phyloP scores from a whole-genome alignment of 2,329 filamentous ascomycete species.

The Apiospora malaysiana region DNA sequence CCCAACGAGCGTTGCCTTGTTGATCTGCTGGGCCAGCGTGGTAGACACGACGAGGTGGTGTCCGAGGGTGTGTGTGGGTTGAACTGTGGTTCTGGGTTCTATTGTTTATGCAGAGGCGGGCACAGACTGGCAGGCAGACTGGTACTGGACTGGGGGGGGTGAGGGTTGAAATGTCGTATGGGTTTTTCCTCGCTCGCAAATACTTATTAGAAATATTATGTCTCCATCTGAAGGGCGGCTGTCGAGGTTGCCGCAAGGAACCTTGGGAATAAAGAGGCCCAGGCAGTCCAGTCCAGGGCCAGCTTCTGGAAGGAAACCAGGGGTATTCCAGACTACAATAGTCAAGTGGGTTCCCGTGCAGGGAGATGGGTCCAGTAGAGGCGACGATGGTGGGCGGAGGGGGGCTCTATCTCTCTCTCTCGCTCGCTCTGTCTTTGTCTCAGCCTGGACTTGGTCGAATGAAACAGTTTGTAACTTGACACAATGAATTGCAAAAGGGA shows the following conservation, averaged over 20 bases:
- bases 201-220: slow-evolving; percentile 16
- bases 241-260: slow-evolving; percentile 15
- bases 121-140: background rate
- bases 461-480: slow-evolving; percentile 17
- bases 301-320: slow-evolving; percentile 16
- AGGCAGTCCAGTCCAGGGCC: background rate
- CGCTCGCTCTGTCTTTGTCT: slow-evolving; percentile 7
- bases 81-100: slow-evolving; percentile 11
- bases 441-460: background rate
- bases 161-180: slow-evolving; percentile 2
- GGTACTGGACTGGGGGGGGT: too few relatives aligned
- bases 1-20: slow-evolving; percentile 14
- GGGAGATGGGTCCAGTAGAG: slow-evolving; percentile 6
- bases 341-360: slow-evolving; percentile 11
- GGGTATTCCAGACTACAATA: slow-evolving; percentile 17
- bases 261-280: slow-evolving; percentile 11
- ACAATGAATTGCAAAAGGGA: slow-evolving; percentile 2
- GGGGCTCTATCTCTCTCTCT: background rate
- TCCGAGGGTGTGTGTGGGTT: slow-evolving; percentile 13
- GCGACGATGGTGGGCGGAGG: slow-evolving; percentile 2
- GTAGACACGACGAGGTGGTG: slow-evolving; percentile 6
- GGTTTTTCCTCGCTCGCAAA: slow-evolving; percentile 14
- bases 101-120: slow-evolving; percentile 14
- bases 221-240: slow-evolving; percentile 7
- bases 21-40: slow-evolving; percentile 17